Evolutionary conservation across 2,329 filamentous ascomycete genomes (phyloP).

Genomic region (Ascochyta rabiei): DNA sequence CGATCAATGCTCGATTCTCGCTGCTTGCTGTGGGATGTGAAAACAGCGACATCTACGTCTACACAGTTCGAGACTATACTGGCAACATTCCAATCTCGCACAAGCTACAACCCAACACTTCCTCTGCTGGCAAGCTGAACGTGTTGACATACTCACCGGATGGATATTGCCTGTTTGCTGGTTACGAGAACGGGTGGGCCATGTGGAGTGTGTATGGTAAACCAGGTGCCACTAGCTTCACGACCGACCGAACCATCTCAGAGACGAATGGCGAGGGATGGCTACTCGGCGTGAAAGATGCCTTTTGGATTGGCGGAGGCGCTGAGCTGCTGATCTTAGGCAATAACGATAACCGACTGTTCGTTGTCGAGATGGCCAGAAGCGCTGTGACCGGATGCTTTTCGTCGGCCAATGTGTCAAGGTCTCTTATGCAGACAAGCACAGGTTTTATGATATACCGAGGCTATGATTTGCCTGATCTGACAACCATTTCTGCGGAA

Average conservation of each 20-base stretch:
- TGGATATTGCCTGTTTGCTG: constrained; percentile 93
- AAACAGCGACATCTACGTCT: constrained; percentile 83
- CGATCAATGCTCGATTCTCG: constrained; percentile 94
- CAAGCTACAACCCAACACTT: constrained; percentile 72
- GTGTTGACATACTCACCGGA: constrained; percentile 89
- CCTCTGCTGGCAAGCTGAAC: constrained; percentile 73
- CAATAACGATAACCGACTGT: constrained; percentile 76
- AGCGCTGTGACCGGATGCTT: constrained; percentile 94
- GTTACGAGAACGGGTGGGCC: constrained; percentile 90
- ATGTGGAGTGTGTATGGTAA: constrained; percentile 99
- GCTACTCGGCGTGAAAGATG: constrained; percentile 78
- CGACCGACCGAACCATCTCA: constrained; percentile 68
- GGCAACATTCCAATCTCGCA: constrained; percentile 92
- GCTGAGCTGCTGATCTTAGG: constrained; percentile 81
- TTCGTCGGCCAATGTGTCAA: constrained; percentile 85
- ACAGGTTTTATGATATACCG: constrained; percentile 90
- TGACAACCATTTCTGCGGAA: constrained; percentile 90
- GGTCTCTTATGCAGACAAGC: constrained; percentile 87
- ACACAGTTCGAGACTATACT: constrained; percentile 88
- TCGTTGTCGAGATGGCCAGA: constrained; percentile 88
- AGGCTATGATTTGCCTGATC: constrained; percentile 87
- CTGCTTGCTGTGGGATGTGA: constrained; percentile 84
- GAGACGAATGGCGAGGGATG: constrained; percentile 77
- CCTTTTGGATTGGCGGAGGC: constrained; percentile 85
- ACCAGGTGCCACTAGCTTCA: constrained; percentile 82